Evolutionary conservation across 768 basidiomycete species (phyloP).

Genomic region (Paxillus rubicundulus): DNA sequence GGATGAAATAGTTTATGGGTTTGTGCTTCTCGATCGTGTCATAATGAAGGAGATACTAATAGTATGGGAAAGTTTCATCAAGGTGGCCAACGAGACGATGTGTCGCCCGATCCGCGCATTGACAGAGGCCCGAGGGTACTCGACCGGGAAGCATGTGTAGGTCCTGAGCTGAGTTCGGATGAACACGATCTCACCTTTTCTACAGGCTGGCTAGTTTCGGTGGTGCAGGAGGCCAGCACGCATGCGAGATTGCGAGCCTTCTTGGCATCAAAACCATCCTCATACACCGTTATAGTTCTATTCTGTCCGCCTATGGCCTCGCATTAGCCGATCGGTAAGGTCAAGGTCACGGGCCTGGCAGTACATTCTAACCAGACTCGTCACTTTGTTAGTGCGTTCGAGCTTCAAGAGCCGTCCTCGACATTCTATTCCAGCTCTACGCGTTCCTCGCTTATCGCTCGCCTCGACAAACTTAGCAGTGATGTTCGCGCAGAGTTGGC

Average conservation of each 20-base stretch:
- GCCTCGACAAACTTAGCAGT: conserved; percentile 65
- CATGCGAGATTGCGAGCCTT: conserved; percentile 85
- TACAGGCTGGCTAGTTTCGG: conserved; percentile 80
- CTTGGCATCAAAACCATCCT: conserved; percentile 86
- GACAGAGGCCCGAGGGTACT: conserved; percentile 87
- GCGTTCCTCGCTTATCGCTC: conserved; percentile 49
- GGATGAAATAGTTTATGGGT: conserved; percentile 92
- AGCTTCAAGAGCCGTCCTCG: conserved; percentile 88
- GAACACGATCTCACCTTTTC: background rate
- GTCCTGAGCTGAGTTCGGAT: conserved; percentile 6
- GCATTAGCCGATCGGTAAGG: conserved; percentile 75
- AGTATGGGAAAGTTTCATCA: conserved; percentile 70
- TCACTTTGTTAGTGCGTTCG: conserved; percentile 58
- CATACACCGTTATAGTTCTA: conserved; percentile 89
- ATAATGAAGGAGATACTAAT: background rate
- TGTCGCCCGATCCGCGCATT: conserved; percentile 87
- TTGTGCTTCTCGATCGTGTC: conserved; percentile 12
- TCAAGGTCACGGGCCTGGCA: background rate
- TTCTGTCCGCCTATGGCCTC: conserved; percentile 92
- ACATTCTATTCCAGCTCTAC: conserved; percentile 68
- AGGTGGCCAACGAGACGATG: conserved; percentile 97
- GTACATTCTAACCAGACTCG: background rate
- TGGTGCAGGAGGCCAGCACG: conserved; percentile 89
- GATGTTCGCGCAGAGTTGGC: conserved; percentile 66
- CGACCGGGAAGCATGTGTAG: conserved; percentile 71